Conservation (phyloP, 2,329 filamentous ascomycete species). For the Claviceps arundinis region DNA sequence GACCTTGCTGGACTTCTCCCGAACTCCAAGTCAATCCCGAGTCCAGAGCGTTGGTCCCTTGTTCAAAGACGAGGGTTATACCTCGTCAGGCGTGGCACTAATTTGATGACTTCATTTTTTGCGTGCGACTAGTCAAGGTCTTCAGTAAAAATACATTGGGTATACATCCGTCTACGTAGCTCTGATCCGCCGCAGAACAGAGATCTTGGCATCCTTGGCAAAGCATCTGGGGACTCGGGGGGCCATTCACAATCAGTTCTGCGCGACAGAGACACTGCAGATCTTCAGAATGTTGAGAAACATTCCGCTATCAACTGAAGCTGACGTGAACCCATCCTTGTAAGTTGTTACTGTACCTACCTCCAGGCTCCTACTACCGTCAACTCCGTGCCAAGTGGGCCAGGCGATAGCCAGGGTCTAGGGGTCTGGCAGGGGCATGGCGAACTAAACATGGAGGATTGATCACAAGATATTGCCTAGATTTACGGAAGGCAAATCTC, state of each 20-base stretch:
- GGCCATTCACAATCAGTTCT: background rate
- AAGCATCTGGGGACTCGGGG: background rate
- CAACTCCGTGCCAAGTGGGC: background rate
- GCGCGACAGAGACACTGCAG: background rate
- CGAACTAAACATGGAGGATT: background rate
- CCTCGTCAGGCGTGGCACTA: too few species aligned
- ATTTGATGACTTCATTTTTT: too few species aligned
- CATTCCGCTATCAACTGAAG: background rate
- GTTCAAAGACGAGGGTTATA: too few species aligned
- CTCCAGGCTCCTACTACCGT: background rate
- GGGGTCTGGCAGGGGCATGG: background rate
- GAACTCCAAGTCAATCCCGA: background rate
- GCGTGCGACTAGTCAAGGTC: too few species aligned
- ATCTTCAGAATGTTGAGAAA: background rate
- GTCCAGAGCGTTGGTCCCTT: too few species aligned
- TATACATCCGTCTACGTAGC: background rate
- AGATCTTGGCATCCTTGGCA: background rate
- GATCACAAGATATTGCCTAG: background rate
- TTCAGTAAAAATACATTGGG: background rate
- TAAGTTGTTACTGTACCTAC: background rate
- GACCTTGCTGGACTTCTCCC: background rate
- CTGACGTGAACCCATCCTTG: background rate
- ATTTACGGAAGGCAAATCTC: background rate
- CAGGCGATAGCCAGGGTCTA: background rate
- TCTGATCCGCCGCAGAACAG: background rate